Conservation (phyloP, 768 basidiomycete species). For the Lyophyllum shimeji region DNA sequence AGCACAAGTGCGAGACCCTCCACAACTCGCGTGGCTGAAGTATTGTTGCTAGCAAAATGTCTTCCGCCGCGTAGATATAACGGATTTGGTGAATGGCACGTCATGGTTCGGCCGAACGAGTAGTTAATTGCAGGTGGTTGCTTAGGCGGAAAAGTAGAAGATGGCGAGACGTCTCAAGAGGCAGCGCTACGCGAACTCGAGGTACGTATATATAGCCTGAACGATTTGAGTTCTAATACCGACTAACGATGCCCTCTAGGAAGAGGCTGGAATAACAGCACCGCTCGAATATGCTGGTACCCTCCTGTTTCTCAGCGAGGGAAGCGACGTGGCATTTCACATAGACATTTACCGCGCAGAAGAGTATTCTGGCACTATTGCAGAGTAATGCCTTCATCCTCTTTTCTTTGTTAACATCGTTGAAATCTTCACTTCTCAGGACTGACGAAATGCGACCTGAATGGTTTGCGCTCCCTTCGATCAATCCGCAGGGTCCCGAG, state of each 20-base stretch:
- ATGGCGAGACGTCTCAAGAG: conserved; percentile 61
- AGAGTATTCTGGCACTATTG: conserved; percentile 55
- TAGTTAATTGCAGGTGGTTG: neutral
- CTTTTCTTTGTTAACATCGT: conserved; percentile 2
- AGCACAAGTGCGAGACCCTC: conserved; percentile 45
- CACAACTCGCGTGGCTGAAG: neutral
- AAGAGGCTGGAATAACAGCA: conserved; percentile 79
- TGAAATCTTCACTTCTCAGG: conserved; percentile 34
- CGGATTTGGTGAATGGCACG: conserved; percentile 61
- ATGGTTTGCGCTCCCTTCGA: conserved; percentile 59
- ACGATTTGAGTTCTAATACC: neutral
- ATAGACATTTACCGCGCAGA: conserved; percentile 73
- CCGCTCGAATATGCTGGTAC: conserved; percentile 62
- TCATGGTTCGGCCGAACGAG: neutral
- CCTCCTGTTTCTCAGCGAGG: conserved; percentile 60
- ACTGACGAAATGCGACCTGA: conserved; percentile 86
- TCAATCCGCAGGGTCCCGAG: neutral
- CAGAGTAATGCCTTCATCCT: conserved; percentile 68
- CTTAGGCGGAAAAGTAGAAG: conserved; percentile 75
- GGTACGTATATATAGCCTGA: conserved; percentile 31
- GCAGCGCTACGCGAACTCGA: conserved; percentile 79
- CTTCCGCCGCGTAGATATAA: conserved; percentile 57
- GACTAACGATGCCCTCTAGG: conserved; percentile 40
- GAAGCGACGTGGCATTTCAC: conserved; percentile 59
- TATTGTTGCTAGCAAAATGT: neutral